A percentile compares a stretch with the other conserved stretches of the same genome.
Conservation (phyloP, 148 eudicot genomes). For the Fagopyrum tataricum region DNA sequence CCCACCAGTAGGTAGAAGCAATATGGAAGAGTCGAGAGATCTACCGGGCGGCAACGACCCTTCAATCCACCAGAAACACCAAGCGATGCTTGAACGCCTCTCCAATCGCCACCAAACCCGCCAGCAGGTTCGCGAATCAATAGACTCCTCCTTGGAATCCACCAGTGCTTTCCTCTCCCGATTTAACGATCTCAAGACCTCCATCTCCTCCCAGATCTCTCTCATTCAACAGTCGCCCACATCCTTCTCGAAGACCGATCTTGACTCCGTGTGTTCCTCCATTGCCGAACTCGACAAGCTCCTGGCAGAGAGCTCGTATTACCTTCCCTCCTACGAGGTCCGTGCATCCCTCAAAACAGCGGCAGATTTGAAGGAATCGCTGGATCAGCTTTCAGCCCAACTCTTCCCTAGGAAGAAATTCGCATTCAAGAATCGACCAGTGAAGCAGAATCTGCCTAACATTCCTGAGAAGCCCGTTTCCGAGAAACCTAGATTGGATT, state of each 20-base stretch:
- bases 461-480: constrained; percentile 10
- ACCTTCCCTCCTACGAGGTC: constrained; percentile 68
- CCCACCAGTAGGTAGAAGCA: constrained; percentile 21
- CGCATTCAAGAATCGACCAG: constrained; percentile 49
- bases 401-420: constrained; percentile 64
- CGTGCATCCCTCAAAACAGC: constrained; percentile 56
- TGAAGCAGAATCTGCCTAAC: constrained; percentile 27
- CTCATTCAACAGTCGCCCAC: constrained; percentile 31
- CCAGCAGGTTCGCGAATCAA: constrained; percentile 21
- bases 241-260: constrained; percentile 28
- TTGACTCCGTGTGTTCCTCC: constrained; percentile 28
- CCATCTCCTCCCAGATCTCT: constrained; percentile 39
- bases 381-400: constrained; percentile 35
- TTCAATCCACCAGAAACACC: constrained; percentile 39
- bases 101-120: constrained; percentile 53
- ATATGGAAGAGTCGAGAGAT: constrained; percentile 12
- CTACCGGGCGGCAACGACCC: constrained; percentile 5
- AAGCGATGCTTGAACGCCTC: constrained; percentile 71
- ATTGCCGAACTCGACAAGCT: constrained; percentile 59
- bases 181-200: constrained; percentile 42
- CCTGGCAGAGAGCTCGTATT: constrained; percentile 66
- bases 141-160: constrained; percentile 37
- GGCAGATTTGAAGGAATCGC: constrained; percentile 43
- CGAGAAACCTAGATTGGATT: constrained; percentile 13
- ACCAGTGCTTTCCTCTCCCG: constrained; percentile 50